Evolutionary conservation across 2,329 filamentous ascomycete genomes (phyloP), one percentile per base, ranked within the genome.

Genomic region (Colletotrichum godetiae): DNA sequence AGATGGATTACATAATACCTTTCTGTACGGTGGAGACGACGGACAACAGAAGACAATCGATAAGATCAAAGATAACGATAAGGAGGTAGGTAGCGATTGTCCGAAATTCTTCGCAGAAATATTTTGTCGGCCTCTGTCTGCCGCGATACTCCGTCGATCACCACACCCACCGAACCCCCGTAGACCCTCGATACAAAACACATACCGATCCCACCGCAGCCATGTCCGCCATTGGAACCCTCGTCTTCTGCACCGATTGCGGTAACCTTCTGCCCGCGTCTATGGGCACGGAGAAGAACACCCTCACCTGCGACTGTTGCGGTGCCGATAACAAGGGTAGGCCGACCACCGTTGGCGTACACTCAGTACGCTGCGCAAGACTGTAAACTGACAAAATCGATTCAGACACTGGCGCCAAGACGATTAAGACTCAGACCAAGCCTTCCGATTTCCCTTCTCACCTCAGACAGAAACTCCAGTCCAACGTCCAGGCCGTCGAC

Each of bases 231-330:
- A 95, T 98, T 77, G 96, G 95, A 68, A 96, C 95, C 65, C 88
- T 98, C 53, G 92, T 98, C 46, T 98, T 98, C 83, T 98, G 96
- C 86, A 94, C 89, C 67, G 94, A 95, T 81, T 98, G 96, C 82
- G 96, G 96, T 74, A 97, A 97, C 81, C 88, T 98, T 4, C 87
- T 98, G 53, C 95, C 97, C 66, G 90, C 92, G 65, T 95, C 94
- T 59, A 93, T 92, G 75, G 94, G 94, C 74, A 92, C 92, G 72
- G 88, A 91, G 77, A 93, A 95, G 80, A 93, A 93, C 69, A 89
- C 93, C 70, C 85, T 98, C 71, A 88, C 89, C 76, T 99, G 96
- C 87, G 93, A 94, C 78, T 92, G 95, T 81, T 98, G 96, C 82
- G 94, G 94, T 75, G 91, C 94, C 53, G 90, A 94, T 79, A 97